Percentiles rank a stretch among this genome's conserved stretches.
Evolutionary conservation across 805 yeast species (phyloP).

Genomic region (Saturnispora bothae): DNA sequence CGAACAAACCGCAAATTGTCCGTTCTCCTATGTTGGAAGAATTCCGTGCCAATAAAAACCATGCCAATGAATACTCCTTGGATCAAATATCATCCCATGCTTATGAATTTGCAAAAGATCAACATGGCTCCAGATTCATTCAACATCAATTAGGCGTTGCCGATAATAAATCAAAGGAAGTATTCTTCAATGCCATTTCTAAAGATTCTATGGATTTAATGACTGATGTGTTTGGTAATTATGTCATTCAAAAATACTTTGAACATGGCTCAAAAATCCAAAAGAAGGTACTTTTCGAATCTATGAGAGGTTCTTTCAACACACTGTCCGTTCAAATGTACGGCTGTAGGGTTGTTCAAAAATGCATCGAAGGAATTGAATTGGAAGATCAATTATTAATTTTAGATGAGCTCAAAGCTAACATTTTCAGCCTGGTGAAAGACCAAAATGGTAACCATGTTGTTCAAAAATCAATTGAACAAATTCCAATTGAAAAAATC

Average conservation of each 20-base stretch:
- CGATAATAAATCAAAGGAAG: slow-evolving; percentile 58
- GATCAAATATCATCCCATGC: slow-evolving; percentile 79
- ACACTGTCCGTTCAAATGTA: slow-evolving; percentile 86
- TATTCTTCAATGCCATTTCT: slow-evolving; percentile 74
- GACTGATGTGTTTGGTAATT: slow-evolving; percentile 97
- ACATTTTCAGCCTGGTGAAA: slow-evolving; percentile 61
- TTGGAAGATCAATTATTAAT: slow-evolving; percentile 56
- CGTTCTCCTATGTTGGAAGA: slow-evolving; percentile 79
- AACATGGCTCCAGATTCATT: slow-evolving; percentile 93
- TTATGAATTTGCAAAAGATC: slow-evolving; percentile 87
- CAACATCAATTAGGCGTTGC: slow-evolving; percentile 75
- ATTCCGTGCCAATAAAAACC: slow-evolving; percentile 50
- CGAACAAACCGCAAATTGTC: slow-evolving; percentile 44
- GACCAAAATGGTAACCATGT: slow-evolving; percentile 99
- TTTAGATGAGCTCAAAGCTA: slow-evolving; percentile 53
- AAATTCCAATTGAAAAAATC: slow-evolving; percentile 60
- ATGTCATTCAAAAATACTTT: slow-evolving; percentile 89
- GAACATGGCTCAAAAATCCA: slow-evolving; percentile 72
- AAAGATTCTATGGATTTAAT: slow-evolving; percentile 65
- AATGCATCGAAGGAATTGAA: slow-evolving; percentile 70
- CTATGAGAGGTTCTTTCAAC: slow-evolving; percentile 66
- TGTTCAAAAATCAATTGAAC: slow-evolving; percentile 87
- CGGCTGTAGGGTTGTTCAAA: slow-evolving; percentile 95
- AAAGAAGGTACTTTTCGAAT: slow-evolving; percentile 52
- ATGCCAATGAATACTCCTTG: slow-evolving; percentile 49